Base-by-base conservation (phyloP, 2,329 filamentous ascomycete genomes). In the Cytospora leucostoma region DNA sequence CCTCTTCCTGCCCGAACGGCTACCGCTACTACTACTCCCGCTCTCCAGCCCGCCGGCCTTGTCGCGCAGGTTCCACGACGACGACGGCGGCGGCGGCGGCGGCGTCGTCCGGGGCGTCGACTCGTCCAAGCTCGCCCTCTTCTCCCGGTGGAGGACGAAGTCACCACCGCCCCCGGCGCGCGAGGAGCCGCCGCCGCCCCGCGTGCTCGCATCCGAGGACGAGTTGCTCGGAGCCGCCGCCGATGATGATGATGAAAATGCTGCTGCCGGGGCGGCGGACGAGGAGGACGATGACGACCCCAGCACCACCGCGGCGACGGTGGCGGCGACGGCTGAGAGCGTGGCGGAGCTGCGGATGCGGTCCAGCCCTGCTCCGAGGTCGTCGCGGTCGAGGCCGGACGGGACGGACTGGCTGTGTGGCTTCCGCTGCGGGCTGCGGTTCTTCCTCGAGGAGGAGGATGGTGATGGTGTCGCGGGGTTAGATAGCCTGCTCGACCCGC, bases 341-440 rank as follows among this genome's bases (percentile, higher is more conserved):
- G 44, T 35, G 19, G 55, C 47, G 15, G 60, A 47, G 12, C 63
- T 47, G 15, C 55, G 60, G 34, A 37, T 19, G 11, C 63, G 56
- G 40, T 63, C 63, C 35, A 27, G 27, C 27, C 27, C 27, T 27
- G 40, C 12, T 7, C 51, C 37, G 5, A 7, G 3, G 7, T 62
- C 55, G 32, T 44, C 51, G 17, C 63, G 63, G 50, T 56, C 56
- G 55, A 65, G 40, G n/a, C 56, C 56, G 7, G 51, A 52, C 2
- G 64, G 64, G 17, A 56, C 53, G 7, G 61, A 64, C 38, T 61
- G 61, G 57, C 64, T 65, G 54, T 63, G 57, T 11, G 61, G 57
- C 33, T 64, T 63, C n/a, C 61, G 54, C 61, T 61, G 57, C 2
- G 64, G 64, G 35, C 64, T 65, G 53, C 64, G 64, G 19, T 58